Percentiles rank a stretch among this genome's conserved stretches.
These are phyloP conservation scores for Catharanthus roseus DNA, from an alignment of 257 asterid genomes.

Conservation along the genomic window DNA sequence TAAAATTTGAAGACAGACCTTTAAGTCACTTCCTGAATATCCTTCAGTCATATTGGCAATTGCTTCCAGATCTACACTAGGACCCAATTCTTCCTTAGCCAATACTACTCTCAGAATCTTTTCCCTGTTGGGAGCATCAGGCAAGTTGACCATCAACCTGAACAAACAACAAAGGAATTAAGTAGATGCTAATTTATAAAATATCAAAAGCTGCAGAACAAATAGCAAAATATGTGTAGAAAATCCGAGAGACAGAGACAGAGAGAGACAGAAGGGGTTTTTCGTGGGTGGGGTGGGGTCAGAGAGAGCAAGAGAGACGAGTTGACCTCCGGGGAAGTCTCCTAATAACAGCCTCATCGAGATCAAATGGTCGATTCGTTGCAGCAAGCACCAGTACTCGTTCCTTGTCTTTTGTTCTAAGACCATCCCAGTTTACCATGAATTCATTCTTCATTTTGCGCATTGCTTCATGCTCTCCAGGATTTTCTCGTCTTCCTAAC, in stretches of 20 bases:
- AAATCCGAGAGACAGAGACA: not conserved
- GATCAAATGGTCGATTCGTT: slow-evolving; percentile 95
- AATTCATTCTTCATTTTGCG: slow-evolving; percentile 98
- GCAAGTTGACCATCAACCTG: slow-evolving; percentile 93
- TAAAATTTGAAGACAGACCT: slow-evolving; percentile 41
- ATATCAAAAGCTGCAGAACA: not conserved
- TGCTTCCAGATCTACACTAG: slow-evolving; percentile 66
- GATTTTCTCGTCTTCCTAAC: slow-evolving; percentile 90
- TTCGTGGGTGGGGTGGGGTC: no score
- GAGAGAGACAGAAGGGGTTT: no score
- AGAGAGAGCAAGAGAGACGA: no score
- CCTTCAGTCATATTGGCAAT: slow-evolving; percentile 89
- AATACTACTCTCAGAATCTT: slow-evolving; percentile 79
- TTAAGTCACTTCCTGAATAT: slow-evolving; percentile 95
- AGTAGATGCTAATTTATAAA: not conserved
- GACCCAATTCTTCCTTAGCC: slow-evolving; percentile 79
- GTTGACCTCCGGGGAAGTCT: slow-evolving; percentile 83
- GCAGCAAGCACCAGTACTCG: slow-evolving; percentile 95
- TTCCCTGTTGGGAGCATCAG: slow-evolving; percentile 85
- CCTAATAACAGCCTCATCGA: slow-evolving; percentile 91
- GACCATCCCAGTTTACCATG: slow-evolving; percentile 97
- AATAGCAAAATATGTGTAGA: not conserved
- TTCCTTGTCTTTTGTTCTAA: slow-evolving; percentile 86
- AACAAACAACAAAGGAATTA: slow-evolving; percentile 4
- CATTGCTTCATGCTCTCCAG: slow-evolving; percentile 95